Evolutionary conservation across 2,329 filamentous ascomycete species (phyloP), one percentile per base, ranked within the genome.

Genomic region (Alternaria sp.): DNA sequence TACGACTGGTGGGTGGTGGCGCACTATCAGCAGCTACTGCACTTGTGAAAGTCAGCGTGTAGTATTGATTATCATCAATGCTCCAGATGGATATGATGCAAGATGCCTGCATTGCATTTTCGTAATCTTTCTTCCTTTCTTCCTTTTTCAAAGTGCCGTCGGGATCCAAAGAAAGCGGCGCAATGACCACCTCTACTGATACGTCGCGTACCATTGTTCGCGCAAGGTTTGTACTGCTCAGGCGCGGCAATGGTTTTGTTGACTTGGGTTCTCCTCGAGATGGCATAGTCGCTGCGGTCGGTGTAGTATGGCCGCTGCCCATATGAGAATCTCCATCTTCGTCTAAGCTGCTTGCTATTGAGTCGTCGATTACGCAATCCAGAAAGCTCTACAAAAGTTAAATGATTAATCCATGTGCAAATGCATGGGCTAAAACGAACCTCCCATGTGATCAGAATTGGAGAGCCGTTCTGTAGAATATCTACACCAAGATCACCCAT

Each of bases 61-160:
- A 93, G 77, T 90, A 93, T 10, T 85, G 87, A 68, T 89, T 86
- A 19, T 85, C 84, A 45, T 91, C 87, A 43, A 91, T 87, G n/a
- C 87, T 83, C 89, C 91, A 94, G 7, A 92, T 86, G 1, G 89
- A 91, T 21, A 93, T 87, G 50, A 93, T 92, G 89, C 93, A 92
- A 67, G 90, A 90, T 21, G 91, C 89, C 66, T 87, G 87, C 0
- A 88, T 77, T 30, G 84, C 80, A 30, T 73, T 59, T 9, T 67
- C 60, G 26, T 70, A 65, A 6, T 70, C 58, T 9, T 44, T 50
- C 40, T 61, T 70, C 53, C 56, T 66, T 32, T 73, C 69, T 25
- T 49, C 57, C 30, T 66, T 69, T 43, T 63, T 61, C 23, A 67
- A 53, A 6, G 28, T 45, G 23, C 65, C 62, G 21, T 65, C 65